A percentile compares a stretch with the other conserved stretches of the same genome.
phyloP scores from a whole-genome alignment of 306 rosid species.

The Elaeagnus macrophylla region DNA sequence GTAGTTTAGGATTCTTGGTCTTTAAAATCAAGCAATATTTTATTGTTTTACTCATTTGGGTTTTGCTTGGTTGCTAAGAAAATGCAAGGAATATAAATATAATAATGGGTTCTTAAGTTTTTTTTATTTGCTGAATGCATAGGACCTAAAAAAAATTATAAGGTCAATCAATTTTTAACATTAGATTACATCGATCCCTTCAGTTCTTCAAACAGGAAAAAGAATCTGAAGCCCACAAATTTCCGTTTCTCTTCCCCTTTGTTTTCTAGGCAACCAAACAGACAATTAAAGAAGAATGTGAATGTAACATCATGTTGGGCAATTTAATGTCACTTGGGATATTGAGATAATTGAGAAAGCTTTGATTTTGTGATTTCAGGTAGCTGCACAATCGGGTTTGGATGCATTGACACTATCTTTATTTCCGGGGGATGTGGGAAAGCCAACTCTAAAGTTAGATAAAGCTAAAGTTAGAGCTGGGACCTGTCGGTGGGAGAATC shows the following conservation, averaged over 20 bases:
- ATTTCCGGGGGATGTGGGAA: slow-evolving; percentile 77
- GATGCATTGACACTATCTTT: slow-evolving; percentile 65
- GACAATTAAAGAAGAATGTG: neutral
- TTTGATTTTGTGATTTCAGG: slow-evolving; percentile 47
- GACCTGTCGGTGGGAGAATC: slow-evolving; percentile 71
- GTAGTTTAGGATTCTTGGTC: slow-evolving; percentile 21
- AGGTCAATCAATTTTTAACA: neutral
- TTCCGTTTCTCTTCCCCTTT: slow-evolving; percentile 3
- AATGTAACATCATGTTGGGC: slow-evolving; percentile 6
- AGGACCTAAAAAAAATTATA: neutral
- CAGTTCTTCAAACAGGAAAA: slow-evolving; percentile 1
- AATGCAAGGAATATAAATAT: slow-evolving; percentile 11
- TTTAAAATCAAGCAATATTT: neutral
- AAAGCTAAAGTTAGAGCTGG: slow-evolving; percentile 55
- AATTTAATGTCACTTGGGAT: neutral
- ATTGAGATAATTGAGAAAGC: neutral
- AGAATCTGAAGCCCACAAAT: neutral
- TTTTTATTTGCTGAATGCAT: neutral
- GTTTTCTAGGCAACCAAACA: slow-evolving; percentile 15
- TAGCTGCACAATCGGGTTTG: slow-evolving; percentile 39
- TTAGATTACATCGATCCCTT: neutral
- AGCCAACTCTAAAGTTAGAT: slow-evolving; percentile 55
- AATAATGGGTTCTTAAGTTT: neutral
- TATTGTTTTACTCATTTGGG: slow-evolving; percentile 4
- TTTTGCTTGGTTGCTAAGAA: slow-evolving; percentile 26